Conservation (phyloP, 2,329 filamentous ascomycete species). For the Ceratocystis cacaofunesta region DNA sequence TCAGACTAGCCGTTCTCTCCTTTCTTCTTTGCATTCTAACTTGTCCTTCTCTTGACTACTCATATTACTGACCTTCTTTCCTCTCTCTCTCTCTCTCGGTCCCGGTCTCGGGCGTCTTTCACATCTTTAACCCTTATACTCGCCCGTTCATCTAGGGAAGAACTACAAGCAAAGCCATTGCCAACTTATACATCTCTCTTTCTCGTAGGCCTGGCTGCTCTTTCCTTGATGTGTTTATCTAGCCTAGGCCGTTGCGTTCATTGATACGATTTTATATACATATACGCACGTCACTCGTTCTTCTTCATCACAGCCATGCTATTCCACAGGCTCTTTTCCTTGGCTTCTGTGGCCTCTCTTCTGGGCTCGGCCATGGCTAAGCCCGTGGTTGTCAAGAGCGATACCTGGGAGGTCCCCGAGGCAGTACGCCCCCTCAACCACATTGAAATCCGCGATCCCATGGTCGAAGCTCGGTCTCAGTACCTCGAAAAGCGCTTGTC, state of each 20-base stretch:
- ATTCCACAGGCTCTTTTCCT: background rate
- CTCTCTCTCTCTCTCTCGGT: background rate
- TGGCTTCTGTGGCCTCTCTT: constrained; percentile 3
- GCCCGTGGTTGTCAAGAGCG: background rate
- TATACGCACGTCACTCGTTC: background rate
- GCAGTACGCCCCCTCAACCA: constrained; percentile 15
- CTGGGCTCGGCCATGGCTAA: constrained; percentile 12
- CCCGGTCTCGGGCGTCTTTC: background rate
- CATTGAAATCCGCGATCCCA: constrained; percentile 13
- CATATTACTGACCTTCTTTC: background rate
- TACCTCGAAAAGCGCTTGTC: constrained; percentile 19
- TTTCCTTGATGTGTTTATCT: background rate
- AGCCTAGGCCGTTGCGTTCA: background rate
- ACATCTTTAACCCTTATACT: too few species aligned
- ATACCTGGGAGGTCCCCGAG: constrained; percentile 10
- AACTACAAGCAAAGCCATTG: background rate
- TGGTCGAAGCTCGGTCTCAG: constrained; percentile 15
- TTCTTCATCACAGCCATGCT: background rate
- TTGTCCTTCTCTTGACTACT: background rate
- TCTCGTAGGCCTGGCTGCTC: background rate
- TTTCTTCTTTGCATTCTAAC: background rate
- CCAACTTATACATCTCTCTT: background rate
- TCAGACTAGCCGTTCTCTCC: background rate
- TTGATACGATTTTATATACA: background rate
- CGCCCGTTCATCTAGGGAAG: background rate